Base-by-base conservation (phyloP, 2,329 filamentous ascomycete genomes). In the Chrysosporium queenslandicum region DNA sequence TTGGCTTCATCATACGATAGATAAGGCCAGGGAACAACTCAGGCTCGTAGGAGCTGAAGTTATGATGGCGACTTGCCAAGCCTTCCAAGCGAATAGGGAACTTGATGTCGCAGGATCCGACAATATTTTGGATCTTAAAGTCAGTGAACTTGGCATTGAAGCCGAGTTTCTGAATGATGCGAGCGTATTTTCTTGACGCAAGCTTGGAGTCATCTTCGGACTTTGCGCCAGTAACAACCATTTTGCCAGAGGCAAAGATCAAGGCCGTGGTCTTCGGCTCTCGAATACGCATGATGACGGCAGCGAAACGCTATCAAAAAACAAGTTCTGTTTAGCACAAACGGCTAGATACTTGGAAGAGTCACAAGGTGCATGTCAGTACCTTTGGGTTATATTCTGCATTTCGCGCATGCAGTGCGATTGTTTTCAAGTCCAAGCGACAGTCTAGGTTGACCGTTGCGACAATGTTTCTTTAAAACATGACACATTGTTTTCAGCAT, bases 1-100 rank as follows among this genome's bases (percentile, higher is more conserved):
- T 97, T 18, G 92, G 92, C 78, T 97, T 97, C 78, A 97, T 96
- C 92, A 98, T 98, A 70, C 92, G 89, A 75, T 98, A 98, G 74
- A 98, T 98, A 49, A 98, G 83, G 81, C 92, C 92, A 65, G 92
- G 92, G 80, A 97, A 98, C 69, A 98, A 72, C 69, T 98, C 92
- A 60, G 92, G 92, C 72, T 98, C 92, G 72, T 98, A 98, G 53
- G 90, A 96, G 73, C 87, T 94, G 82, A 97, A 98, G 75, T 95
- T 95, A 78, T 97, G 91, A 79, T 98, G 92, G 73, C 90, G 88
- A 61, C 86, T 92, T 14, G 92, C 92, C 68, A 98, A 77, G 73
- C 92, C 92, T 70, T 97, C 92, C 54, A 98, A 79, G 60, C 92
- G 88, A 63, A 98, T 96, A 50, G 92, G 92, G 75, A 98, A 98